Percentiles rank a stretch among this genome's conserved stretches.
Conservation (phyloP, 108 stramenopile genomes). For the Cylindrotheca closterium region DNA sequence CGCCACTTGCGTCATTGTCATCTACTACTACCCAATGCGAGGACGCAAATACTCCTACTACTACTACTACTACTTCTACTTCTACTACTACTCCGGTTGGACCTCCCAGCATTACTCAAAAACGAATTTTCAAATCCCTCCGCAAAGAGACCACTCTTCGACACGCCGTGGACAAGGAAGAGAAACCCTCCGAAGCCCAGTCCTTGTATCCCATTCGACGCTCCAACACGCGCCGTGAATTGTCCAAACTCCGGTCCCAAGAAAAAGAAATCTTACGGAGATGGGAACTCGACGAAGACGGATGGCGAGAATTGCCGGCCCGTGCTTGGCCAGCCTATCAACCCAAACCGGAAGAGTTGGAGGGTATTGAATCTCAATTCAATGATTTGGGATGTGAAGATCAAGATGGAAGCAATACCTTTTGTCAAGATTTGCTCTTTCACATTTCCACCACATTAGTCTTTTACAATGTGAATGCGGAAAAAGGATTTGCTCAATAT, state of each 20-base stretch:
- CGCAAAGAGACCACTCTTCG: constrained; percentile 22
- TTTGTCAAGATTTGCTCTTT: constrained; percentile 16
- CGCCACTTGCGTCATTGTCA: no score
- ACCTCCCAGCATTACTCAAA: no score
- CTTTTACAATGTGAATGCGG: constrained; percentile 41
- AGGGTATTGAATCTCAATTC: constrained; percentile 19
- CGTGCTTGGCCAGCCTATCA: constrained; percentile 44
- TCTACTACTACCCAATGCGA: no score
- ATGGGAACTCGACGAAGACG: constrained; percentile 45
- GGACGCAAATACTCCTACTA: no score
- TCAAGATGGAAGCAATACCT: not conserved
- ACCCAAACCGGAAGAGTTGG: constrained; percentile 33
- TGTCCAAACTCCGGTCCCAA: constrained; percentile 19
- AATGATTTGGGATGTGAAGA: constrained; percentile 8
- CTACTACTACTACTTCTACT: no score
- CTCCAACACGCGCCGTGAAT: constrained; percentile 18
- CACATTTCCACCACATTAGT: constrained; percentile 28
- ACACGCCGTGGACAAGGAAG: constrained; percentile 2
- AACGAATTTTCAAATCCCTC: not conserved
- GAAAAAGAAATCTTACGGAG: constrained; percentile 37
- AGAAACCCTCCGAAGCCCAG: not conserved
- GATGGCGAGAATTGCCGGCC: constrained; percentile 42
- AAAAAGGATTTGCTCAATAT: constrained; percentile 27
- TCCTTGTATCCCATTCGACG: not conserved
- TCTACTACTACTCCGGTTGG: no score